These are phyloP conservation scores for Polyrhizophydium stewartii DNA, from an alignment of 371 early-diverging fungal genomes.

Conservation along the genomic window DNA sequence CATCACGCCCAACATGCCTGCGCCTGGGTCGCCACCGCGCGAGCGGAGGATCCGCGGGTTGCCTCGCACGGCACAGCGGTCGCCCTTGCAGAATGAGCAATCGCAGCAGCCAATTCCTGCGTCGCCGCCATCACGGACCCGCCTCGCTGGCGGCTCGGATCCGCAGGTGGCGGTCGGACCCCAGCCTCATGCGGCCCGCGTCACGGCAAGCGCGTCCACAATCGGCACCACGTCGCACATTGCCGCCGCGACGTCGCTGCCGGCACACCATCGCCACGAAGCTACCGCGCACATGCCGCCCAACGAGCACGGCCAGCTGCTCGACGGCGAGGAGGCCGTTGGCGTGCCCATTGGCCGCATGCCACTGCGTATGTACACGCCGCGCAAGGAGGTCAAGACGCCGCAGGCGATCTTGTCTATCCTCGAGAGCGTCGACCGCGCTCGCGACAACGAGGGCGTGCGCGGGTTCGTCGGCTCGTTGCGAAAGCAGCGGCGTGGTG, in stretches of 20 bases:
- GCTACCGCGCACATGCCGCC: background rate
- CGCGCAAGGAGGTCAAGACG: conserved; percentile 14
- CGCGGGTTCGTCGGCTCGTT: no score
- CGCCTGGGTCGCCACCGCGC: background rate
- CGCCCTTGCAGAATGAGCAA: background rate
- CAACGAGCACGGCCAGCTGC: background rate
- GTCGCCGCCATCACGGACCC: no score
- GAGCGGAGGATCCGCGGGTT: no score
- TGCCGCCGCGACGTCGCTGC: background rate
- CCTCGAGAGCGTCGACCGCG: conserved; percentile 21
- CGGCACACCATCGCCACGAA: no score
- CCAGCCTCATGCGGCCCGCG: no score
- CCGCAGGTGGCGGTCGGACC: background rate
- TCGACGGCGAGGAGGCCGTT: background rate
- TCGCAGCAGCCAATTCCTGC: no score
- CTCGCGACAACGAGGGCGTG: background rate
- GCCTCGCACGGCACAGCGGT: no score
- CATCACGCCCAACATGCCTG: background rate
- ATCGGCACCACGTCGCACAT: background rate
- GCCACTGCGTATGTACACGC: conserved; percentile 1
- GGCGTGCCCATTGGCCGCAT: background rate
- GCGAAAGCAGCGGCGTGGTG: no score
- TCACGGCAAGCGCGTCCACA: no score
- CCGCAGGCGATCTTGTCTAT: conserved; percentile 21
- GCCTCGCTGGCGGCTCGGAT: no score